Conservation (phyloP, 805 yeast species). For the Candida bentonensis region DNA sequence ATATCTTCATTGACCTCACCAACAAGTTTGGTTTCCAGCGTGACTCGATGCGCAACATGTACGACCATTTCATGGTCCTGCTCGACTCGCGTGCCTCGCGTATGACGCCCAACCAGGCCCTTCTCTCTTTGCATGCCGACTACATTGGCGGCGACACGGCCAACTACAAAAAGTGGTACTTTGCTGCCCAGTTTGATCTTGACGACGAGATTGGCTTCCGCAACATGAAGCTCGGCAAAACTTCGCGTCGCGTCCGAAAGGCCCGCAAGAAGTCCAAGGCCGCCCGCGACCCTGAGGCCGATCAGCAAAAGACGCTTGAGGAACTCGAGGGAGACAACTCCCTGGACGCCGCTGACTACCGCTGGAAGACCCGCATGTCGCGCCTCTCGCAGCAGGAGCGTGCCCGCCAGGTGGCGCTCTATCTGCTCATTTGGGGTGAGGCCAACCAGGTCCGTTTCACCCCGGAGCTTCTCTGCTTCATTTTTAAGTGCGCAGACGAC, state of each 20-base stretch:
- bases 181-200: constrained; percentile 67
- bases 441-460: constrained; percentile 84
- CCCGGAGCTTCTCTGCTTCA: constrained; percentile 78
- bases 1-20: constrained; percentile 45
- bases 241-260: constrained; percentile 29
- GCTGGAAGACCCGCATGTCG: constrained; percentile 61
- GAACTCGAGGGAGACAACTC: constrained; percentile 56
- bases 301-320: constrained; percentile 43
- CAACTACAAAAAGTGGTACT: constrained; percentile 84
- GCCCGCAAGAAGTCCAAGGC: constrained; percentile 35
- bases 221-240: constrained; percentile 40
- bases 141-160: constrained; percentile 86
- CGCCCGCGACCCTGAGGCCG: constrained; percentile 35
- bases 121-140: constrained; percentile 69
- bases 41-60: constrained; percentile 66
- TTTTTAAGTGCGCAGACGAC: constrained; percentile 89
- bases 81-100: constrained; percentile 82
- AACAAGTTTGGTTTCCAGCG: constrained; percentile 70
- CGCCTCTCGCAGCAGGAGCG: constrained; percentile 39
- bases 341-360: constrained; percentile 65
- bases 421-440: constrained; percentile 61
- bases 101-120: constrained; percentile 54
- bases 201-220: constrained; percentile 55
- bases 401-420: constrained; percentile 50
- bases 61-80: constrained; percentile 63